Evolutionary conservation across 139 green algal species (phyloP).

Genomic region (Nannochloris sp.): DNA sequence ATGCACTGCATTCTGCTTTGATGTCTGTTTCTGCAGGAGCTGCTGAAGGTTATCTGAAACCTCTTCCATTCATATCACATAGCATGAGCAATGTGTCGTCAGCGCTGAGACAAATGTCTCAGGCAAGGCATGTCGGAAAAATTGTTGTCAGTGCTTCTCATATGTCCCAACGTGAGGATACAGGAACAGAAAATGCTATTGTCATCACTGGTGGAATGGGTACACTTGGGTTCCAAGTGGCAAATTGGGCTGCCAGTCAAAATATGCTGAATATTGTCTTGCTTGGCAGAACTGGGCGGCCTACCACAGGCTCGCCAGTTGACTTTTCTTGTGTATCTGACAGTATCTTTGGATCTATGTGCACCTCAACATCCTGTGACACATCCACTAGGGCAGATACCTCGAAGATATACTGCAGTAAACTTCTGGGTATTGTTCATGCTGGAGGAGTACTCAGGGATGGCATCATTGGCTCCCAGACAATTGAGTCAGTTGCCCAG

Average conservation of each 20-base stretch:
- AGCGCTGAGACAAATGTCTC: constrained; percentile 72
- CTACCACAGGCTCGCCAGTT: not conserved
- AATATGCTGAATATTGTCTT: constrained; percentile 18
- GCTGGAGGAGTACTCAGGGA: constrained; percentile 68
- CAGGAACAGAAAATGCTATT: not conserved
- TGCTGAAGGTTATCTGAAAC: constrained; percentile 31
- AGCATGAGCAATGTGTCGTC: constrained; percentile 30
- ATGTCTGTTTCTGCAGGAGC: constrained; percentile 23
- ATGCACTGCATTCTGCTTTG: constrained; percentile 35
- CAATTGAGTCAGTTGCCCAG: constrained; percentile 11
- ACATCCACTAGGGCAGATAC: constrained; percentile 8
- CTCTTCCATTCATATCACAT: constrained; percentile 40
- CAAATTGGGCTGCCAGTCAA: constrained; percentile 46
- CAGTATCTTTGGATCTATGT: not conserved
- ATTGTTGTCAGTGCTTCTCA: constrained; percentile 56
- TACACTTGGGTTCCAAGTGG: constrained; percentile 40
- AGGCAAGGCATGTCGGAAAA: constrained; percentile 76
- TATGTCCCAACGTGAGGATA: not conserved
- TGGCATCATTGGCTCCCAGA: constrained; percentile 50
- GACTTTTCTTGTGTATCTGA: not conserved
- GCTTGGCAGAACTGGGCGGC: constrained; percentile 28
- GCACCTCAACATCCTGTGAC: constrained; percentile 24
- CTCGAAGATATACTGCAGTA: not conserved
- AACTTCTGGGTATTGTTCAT: constrained; percentile 38
- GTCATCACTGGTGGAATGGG: constrained; percentile 34